Base-by-base conservation (phyloP, 495 filamentous ascomycete genomes). In the Chaetomium tenue region DNA sequence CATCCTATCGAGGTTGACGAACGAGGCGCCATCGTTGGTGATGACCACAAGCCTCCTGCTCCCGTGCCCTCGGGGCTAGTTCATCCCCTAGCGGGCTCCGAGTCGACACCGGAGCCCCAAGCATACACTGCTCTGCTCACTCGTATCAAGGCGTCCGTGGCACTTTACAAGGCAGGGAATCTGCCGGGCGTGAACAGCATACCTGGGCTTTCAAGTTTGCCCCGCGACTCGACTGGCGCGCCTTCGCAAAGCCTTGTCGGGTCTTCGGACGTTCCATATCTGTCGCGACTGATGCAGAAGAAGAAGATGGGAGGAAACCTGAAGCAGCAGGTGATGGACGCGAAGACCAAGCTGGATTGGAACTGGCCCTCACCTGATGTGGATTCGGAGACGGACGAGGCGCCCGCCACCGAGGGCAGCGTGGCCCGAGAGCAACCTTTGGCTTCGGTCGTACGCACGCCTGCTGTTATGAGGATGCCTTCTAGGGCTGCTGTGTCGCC, bases 1-100 rank as follows among this genome's bases (percentile, higher is more conserved):
- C 86, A 91, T 66, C 85, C 88, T 2, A 86, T 96, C 51, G 91
- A 96, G 63, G 79, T 85, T 54, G 84, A 89, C 64, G 83, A 88
- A 50, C 74, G 78, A 60, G 86, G 86, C 30, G 77, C 76, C 47
- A 71, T 84, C n/a, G 76, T 84, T 61, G 83, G 80, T 50, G 78
- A 78, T 48, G 85, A 84, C 59, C 83, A 72, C 63, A 81, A 82
- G 55, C 68, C 83, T 16, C 47, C 68, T 33, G 50, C 60, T 28
- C 61, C 58, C 37, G 51, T 61, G 26, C 23, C 67, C 33, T 74
- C 83, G 33, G 84, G 85, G 6, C 80, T 87, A 61, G 88, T 90
- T 26, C 89, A 93, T 72, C 89, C 89, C 22, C 73, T 91, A 59
- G 86, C 87, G 54, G 82, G 86, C 64, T 79, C 82, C 30, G 83